Conservation (phyloP, 1,284 basidiomycete species). For the Melampsora larici-populina region DNA sequence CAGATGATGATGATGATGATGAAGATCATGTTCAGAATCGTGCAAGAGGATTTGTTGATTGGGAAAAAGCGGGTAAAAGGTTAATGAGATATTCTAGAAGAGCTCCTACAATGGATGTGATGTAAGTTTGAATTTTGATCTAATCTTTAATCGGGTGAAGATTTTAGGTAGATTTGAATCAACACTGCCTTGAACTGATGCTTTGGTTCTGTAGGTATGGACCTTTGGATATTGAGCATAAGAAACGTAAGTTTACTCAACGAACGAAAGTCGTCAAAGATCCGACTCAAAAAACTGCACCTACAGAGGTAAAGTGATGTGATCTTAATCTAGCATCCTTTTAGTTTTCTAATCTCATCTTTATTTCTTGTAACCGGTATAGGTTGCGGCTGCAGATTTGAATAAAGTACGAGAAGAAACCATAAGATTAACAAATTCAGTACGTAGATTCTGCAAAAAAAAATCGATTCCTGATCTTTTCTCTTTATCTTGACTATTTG, state of each 20-base stretch:
- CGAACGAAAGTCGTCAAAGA: background rate
- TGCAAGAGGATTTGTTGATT: background rate
- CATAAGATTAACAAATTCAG: slow-evolving; percentile 47
- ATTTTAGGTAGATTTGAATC: too few relatives aligned
- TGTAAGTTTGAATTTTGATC: background rate
- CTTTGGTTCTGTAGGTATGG: slow-evolving; percentile 21
- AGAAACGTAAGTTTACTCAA: slow-evolving; percentile 14
- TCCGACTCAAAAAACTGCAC: background rate
- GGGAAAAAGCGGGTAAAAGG: slow-evolving; percentile 26
- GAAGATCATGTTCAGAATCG: slow-evolving; percentile 2
- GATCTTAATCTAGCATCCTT: background rate
- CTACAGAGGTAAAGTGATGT: background rate
- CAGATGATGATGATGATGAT: slow-evolving; percentile 52
- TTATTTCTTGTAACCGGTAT: slow-evolving; percentile 42
- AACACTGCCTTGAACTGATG: too few relatives aligned
- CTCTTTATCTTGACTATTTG: too few relatives aligned
- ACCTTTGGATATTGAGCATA: slow-evolving; percentile 26
- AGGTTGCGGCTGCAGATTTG: slow-evolving; percentile 49
- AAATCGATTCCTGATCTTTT: too few relatives aligned
- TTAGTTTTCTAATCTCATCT: background rate
- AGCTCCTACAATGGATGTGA: slow-evolving; percentile 32
- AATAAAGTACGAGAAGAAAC: slow-evolving; percentile 49
- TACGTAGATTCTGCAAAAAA: too few relatives aligned
- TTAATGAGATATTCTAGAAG: slow-evolving; percentile 33
- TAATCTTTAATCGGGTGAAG: background rate